phyloP scores from a whole-genome alignment of 805 yeast species.

The Ogataea pini region DNA sequence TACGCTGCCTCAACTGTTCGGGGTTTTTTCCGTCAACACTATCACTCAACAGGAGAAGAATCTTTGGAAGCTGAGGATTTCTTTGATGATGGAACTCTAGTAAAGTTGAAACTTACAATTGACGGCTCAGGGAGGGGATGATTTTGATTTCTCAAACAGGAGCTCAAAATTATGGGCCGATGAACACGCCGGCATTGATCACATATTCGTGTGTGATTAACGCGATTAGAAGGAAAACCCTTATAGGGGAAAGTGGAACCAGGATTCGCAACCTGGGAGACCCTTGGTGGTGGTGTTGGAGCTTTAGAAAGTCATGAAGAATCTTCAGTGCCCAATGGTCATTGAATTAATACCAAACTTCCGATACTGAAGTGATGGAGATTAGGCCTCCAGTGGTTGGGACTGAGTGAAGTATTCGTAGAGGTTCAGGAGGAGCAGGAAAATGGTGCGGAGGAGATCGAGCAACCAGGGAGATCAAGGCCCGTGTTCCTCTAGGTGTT shows the following conservation, averaged over 20 bases:
- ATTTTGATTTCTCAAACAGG: constrained; percentile 53
- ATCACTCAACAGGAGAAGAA: constrained; percentile 33
- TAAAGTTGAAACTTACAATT: constrained; percentile 44
- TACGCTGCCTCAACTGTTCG: constrained; percentile 47
- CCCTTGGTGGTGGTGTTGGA: constrained; percentile 57
- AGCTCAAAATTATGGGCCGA: constrained; percentile 50
- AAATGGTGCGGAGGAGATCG: constrained; percentile 51
- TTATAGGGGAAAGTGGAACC: constrained; percentile 39
- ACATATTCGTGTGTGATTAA: constrained; percentile 55
- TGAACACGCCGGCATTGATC: constrained; percentile 57
- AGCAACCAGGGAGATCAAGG: constrained; percentile 46
- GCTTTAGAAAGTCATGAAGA: constrained; percentile 50
- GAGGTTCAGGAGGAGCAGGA: constrained; percentile 51
- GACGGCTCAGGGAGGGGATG: constrained; percentile 42
- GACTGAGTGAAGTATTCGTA: constrained; percentile 44
- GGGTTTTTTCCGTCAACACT: constrained; percentile 39
- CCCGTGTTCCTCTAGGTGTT: constrained; percentile 35
- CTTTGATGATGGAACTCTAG: constrained; percentile 58
- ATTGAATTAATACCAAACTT: constrained; percentile 56
- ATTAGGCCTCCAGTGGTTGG: constrained; percentile 51
- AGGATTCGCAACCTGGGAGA: constrained; percentile 55
- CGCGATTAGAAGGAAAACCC: constrained; percentile 48
- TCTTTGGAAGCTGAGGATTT: constrained; percentile 45
- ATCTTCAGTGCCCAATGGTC: constrained; percentile 51
- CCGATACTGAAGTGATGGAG: constrained; percentile 56